Evolutionary conservation across 2,329 filamentous ascomycete species (phyloP).

Genomic region (Macrophomina phaseolina): DNA sequence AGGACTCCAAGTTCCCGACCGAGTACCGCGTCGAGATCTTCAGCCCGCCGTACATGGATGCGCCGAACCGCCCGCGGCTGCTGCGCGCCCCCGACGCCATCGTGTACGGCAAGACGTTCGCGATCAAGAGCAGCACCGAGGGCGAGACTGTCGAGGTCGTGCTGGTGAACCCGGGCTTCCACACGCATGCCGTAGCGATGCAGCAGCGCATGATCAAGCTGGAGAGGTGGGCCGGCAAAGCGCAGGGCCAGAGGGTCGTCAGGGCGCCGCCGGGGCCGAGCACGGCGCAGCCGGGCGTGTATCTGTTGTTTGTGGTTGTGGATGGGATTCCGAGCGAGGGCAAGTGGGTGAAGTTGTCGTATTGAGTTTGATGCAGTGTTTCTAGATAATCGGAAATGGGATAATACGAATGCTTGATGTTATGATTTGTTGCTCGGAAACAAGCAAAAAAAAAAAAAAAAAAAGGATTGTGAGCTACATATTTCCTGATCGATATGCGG

Average conservation of each 20-base stretch:
- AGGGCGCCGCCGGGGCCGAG: conserved; percentile 56
- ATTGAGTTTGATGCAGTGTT: background rate
- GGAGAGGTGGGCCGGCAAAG: conserved; percentile 35
- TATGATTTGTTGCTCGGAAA: no score
- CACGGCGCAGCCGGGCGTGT: conserved; percentile 59
- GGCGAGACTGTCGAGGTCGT: conserved; percentile 49
- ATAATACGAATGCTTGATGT: no score
- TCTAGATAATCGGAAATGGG: no score
- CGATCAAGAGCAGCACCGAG: conserved; percentile 47
- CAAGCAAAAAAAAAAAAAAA: no score
- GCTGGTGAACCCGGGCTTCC: conserved; percentile 59
- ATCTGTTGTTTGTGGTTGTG: conserved; percentile 59
- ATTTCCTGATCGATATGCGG: no score
- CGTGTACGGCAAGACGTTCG: conserved; percentile 45
- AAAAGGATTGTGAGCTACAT: no score
- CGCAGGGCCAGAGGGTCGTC: background rate
- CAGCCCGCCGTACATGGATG: conserved; percentile 59
- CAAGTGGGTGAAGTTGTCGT: conserved; percentile 45
- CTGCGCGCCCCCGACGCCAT: conserved; percentile 46
- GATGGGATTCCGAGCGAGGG: conserved; percentile 55
- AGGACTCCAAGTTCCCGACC: conserved; percentile 47
- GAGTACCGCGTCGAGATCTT: conserved; percentile 63
- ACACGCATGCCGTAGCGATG: conserved; percentile 63
- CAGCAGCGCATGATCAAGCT: conserved; percentile 59
- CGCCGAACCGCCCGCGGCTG: conserved; percentile 52